Conservation (phyloP, 108 stramenopile species). For the Cyclotella choctawhatcheeana region DNA sequence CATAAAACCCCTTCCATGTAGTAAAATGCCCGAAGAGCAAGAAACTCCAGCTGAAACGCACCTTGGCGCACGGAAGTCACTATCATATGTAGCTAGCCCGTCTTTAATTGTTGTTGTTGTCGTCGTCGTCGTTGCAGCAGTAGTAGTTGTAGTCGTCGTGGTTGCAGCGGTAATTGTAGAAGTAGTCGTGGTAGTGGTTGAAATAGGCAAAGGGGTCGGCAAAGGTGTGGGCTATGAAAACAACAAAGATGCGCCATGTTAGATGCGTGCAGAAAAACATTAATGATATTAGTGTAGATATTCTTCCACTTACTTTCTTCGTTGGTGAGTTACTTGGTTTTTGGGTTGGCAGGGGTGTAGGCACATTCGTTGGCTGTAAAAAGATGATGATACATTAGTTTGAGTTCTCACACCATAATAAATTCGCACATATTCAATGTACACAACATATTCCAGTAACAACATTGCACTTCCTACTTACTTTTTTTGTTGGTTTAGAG, state of each 20-base stretch:
- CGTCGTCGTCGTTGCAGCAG: background rate
- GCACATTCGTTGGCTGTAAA: background rate
- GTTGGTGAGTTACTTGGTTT: background rate
- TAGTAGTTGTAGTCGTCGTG: background rate
- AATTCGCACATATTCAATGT: background rate
- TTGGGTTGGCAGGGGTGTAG: too few species aligned
- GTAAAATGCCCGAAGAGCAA: slow-evolving; percentile 13
- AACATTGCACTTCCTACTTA: background rate
- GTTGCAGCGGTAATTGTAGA: slow-evolving; percentile 2
- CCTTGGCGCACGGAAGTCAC: slow-evolving; percentile 3
- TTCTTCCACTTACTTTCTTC: background rate
- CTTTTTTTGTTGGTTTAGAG: slow-evolving; percentile 1
- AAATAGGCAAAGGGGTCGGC: background rate
- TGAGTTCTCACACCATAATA: too few species aligned
- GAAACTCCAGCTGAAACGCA: background rate
- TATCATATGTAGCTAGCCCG: slow-evolving; percentile 12
- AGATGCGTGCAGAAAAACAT: too few species aligned
- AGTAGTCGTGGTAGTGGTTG: background rate
- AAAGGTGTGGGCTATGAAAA: background rate
- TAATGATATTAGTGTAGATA: too few species aligned
- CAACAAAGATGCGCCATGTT: too few species aligned
- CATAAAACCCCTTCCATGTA: slow-evolving; percentile 15
- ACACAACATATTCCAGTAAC: too few species aligned
- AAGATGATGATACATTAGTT: too few species aligned
- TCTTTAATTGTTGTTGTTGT: background rate